A percentile compares a stretch with the other conserved stretches of the same genome.
Evolutionary conservation across 2,329 filamentous ascomycete species (phyloP).

Genomic region (Alternaria triticina): DNA sequence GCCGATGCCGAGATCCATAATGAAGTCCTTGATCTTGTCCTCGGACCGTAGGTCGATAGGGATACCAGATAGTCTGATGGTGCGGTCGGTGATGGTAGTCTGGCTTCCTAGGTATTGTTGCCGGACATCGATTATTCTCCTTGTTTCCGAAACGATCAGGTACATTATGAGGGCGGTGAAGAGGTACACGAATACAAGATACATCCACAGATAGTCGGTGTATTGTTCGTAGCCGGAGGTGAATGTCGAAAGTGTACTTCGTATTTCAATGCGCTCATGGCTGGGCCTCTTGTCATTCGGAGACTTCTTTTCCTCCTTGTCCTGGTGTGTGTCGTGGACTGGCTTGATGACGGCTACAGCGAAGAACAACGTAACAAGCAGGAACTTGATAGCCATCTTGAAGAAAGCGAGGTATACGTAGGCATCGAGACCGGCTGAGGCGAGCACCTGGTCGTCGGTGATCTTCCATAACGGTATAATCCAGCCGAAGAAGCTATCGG

Average conservation of each 20-base stretch:
- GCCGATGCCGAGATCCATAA: conserved; percentile 88
- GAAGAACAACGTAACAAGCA: conserved; percentile 80
- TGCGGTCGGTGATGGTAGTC: conserved; percentile 94
- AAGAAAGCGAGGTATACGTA: conserved; percentile 97
- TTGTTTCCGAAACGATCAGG: conserved; percentile 81
- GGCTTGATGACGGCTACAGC: conserved; percentile 81
- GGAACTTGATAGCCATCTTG: conserved; percentile 89
- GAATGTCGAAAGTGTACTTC: conserved; percentile 28
- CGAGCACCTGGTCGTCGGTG: conserved; percentile 86
- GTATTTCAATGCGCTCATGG: conserved; percentile 24
- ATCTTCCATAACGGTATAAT: conserved; percentile 84
- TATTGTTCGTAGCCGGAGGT: conserved; percentile 48
- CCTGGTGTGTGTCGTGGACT: conserved; percentile 73
- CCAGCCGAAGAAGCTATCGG: conserved; percentile 90
- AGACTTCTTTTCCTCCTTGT: conserved; percentile 39
- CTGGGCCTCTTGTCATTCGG: conserved; percentile 21
- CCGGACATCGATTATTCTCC: conserved; percentile 80
- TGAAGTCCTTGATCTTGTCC: conserved; percentile 80
- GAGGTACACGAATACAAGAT: conserved; percentile 91
- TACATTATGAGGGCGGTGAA: conserved; percentile 85
- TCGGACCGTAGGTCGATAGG: conserved; percentile 80
- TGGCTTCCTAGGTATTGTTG: conserved; percentile 93
- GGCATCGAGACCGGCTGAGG: conserved; percentile 90
- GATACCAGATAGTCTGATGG: conserved; percentile 88
- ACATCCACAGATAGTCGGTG: conserved; percentile 82